Conservation (phyloP, 2,329 filamentous ascomycete genomes). For the Aspergillus phoenicis region DNA sequence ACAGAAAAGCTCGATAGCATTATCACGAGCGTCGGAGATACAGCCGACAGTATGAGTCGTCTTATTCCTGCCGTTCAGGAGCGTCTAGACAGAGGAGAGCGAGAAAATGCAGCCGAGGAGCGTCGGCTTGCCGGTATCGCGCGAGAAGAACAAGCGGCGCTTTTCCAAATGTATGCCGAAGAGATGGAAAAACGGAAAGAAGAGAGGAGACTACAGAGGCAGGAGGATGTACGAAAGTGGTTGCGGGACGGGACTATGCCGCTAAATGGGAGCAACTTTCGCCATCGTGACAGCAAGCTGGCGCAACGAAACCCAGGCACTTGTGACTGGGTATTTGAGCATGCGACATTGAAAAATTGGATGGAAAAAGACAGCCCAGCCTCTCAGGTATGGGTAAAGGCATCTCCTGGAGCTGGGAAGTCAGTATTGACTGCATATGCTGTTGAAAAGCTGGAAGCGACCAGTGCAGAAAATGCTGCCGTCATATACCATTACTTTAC, state of each 20-base stretch:
- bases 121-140: slow-evolving; percentile 3
- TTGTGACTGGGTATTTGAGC: neutral
- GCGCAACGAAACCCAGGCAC: neutral
- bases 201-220: slow-evolving; percentile 2
- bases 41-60: neutral
- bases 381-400: slow-evolving; percentile 1
- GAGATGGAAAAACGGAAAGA: slow-evolving; percentile 1
- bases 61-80: neutral
- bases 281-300: slow-evolving; percentile 2
- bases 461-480: neutral
- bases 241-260: neutral
- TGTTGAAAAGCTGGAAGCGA: neutral
- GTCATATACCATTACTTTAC: slow-evolving; percentile 6
- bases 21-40: neutral
- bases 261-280: slow-evolving; percentile 4
- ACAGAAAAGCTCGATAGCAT: neutral
- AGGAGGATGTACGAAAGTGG: slow-evolving; percentile 2
- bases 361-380: neutral
- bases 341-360: neutral
- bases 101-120: slow-evolving; percentile 1
- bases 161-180: slow-evolving; percentile 1
- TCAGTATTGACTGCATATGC: slow-evolving; percentile 3
- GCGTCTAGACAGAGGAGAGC: neutral
- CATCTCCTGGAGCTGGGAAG: slow-evolving; percentile 1
- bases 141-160: neutral